Evolutionary conservation across 768 basidiomycete species (phyloP).

Genomic region (Russula sp.): DNA sequence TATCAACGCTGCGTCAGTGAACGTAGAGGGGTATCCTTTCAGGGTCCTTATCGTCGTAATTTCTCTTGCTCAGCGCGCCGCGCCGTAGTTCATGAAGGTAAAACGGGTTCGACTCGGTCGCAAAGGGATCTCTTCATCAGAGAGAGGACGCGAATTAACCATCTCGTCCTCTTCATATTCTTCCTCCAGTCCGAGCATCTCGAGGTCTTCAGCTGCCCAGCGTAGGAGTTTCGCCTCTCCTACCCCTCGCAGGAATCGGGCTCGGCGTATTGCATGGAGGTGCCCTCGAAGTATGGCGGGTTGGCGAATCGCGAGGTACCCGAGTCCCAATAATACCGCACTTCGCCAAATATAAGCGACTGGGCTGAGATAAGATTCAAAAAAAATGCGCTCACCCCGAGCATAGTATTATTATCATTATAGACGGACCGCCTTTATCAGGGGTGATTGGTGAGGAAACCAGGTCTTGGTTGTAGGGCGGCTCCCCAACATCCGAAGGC

Average conservation of each 20-base stretch:
- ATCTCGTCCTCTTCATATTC: constrained; percentile 23
- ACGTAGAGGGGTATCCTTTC: neutral
- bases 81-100: constrained; percentile 16
- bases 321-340: constrained; percentile 2
- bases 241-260: constrained; percentile 9
- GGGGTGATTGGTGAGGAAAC: constrained; percentile 1
- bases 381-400: constrained; percentile 12
- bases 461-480: constrained; percentile 1
- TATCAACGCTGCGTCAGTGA: constrained; percentile 2
- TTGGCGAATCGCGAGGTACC: constrained; percentile 11
- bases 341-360: constrained; percentile 1
- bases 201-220: constrained; percentile 23
- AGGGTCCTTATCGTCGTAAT: neutral
- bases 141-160: constrained; percentile 21
- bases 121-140: constrained; percentile 22
- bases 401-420: constrained; percentile 6
- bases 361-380: neutral
- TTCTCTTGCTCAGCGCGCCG: constrained; percentile 7
- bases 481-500: neutral
- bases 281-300: constrained; percentile 2
- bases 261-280: constrained; percentile 8
- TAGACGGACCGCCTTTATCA: neutral
- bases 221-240: constrained; percentile 16
- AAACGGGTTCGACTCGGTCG: constrained; percentile 8
- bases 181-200: neutral